A percentile compares a stretch with the other conserved stretches of the same genome.
phyloP scores from a whole-genome alignment of 2,329 filamentous ascomycete species.

The Venturia effusa region DNA sequence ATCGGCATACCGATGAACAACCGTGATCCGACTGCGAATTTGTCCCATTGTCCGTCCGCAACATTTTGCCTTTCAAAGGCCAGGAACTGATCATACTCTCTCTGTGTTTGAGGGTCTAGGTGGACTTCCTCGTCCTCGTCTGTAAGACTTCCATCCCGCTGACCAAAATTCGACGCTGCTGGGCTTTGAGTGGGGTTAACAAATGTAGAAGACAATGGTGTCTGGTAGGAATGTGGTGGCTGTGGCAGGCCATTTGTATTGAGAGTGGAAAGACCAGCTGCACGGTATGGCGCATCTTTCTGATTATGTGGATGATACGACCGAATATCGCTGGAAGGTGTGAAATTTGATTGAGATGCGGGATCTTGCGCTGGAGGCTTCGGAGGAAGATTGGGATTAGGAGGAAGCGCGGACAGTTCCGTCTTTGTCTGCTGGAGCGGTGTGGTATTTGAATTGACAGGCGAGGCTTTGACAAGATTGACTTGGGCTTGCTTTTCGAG shows the following conservation, averaged over 20 bases:
- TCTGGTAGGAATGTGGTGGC: conserved; percentile 10
- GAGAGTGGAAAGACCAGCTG: conserved; percentile 3
- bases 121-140: conserved; percentile 35
- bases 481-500: background rate
- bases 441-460: conserved; percentile 10
- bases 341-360: conserved; percentile 36
- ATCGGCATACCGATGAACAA: conserved; percentile 62
- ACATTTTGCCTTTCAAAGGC: conserved; percentile 65
- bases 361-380: conserved; percentile 39
- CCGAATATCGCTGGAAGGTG: conserved; percentile 37
- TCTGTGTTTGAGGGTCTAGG: conserved; percentile 49
- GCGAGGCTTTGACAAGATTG: background rate
- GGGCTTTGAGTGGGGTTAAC: conserved; percentile 19
- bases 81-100: conserved; percentile 61
- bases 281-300: conserved; percentile 25
- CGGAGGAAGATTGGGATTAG: conserved; percentile 31
- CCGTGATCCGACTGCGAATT: conserved; percentile 65
- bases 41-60: conserved; percentile 69
- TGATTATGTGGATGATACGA: conserved; percentile 39
- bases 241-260: conserved; percentile 7
- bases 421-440: conserved; percentile 3
- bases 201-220: conserved; percentile 12
- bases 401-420: conserved; percentile 12
- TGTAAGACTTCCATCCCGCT: conserved; percentile 14
- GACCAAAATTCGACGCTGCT: conserved; percentile 18